A percentile compares a stretch with the other conserved stretches of the same genome.
phyloP scores from a whole-genome alignment of 345 rosid species.

The Garcia nutans region DNA sequence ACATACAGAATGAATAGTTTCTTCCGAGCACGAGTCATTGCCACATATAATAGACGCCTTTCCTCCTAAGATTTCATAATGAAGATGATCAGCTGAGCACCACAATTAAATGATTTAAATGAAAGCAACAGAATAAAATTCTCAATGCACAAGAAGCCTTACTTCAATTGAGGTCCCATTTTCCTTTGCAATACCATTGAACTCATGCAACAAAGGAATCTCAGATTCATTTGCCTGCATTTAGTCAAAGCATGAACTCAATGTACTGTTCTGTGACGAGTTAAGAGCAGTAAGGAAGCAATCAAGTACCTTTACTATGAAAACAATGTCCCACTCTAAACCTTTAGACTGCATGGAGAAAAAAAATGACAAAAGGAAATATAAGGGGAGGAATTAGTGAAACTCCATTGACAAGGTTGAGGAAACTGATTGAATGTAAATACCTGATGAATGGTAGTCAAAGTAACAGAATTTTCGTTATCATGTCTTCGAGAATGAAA shows the following conservation, averaged over 20 bases:
- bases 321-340: slow-evolving; percentile 92
- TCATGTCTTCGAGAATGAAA: slow-evolving; percentile 67
- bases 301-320: slow-evolving; percentile 75
- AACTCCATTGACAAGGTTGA: background rate
- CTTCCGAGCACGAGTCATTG: slow-evolving; percentile 94
- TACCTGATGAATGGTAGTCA: slow-evolving; percentile 98
- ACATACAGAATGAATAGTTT: slow-evolving; percentile 75
- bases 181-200: slow-evolving; percentile 47
- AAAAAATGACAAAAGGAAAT: slow-evolving; percentile 13
- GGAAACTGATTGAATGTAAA: slow-evolving; percentile 5
- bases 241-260: slow-evolving; percentile 4
- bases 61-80: slow-evolving; percentile 63
- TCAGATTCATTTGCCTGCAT: slow-evolving; percentile 89
- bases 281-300: slow-evolving; percentile 10
- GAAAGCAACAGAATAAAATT: slow-evolving; percentile 5
- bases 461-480: slow-evolving; percentile 75
- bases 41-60: slow-evolving; percentile 83
- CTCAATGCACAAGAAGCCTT: slow-evolving; percentile 18
- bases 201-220: slow-evolving; percentile 82
- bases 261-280: background rate
- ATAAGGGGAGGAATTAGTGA: background rate
- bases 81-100: slow-evolving; percentile 17
- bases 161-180: slow-evolving; percentile 71
- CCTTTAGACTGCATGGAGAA: slow-evolving; percentile 83
- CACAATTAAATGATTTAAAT: background rate